Evolutionary conservation across 352 stramenopile genomes (phyloP).

Genomic region (Pythium aristosporum): DNA sequence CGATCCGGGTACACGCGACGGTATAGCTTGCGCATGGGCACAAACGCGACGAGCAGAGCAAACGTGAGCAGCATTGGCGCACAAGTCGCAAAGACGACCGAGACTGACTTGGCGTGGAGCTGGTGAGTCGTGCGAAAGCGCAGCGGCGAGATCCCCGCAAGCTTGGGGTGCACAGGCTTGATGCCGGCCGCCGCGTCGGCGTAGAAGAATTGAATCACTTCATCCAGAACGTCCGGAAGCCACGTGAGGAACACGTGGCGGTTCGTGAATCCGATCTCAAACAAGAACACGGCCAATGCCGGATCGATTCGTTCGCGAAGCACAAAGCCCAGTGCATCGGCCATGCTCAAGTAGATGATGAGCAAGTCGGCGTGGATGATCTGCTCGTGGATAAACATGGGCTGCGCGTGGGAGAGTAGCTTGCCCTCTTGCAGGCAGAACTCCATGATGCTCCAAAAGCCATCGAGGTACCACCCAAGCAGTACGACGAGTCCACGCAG

Average conservation of each 20-base stretch:
- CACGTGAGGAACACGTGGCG: slow-evolving; percentile 8
- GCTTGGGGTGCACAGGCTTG: background rate
- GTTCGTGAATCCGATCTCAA: slow-evolving; percentile 13
- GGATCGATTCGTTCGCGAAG: slow-evolving; percentile 21
- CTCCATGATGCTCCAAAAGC: slow-evolving; percentile 23
- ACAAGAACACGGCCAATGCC: slow-evolving; percentile 15
- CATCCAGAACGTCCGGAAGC: slow-evolving; percentile 1
- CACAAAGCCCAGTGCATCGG: slow-evolving; percentile 1
- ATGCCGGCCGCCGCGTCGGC: slow-evolving; percentile 1
- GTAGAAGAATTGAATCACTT: slow-evolving; percentile 2
- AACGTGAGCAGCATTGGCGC: slow-evolving; percentile 15
- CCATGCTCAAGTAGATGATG: slow-evolving; percentile 13
- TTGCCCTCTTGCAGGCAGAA: slow-evolving; percentile 17
- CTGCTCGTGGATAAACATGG: slow-evolving; percentile 8
- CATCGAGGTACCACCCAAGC: slow-evolving; percentile 13
- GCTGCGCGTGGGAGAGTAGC: background rate
- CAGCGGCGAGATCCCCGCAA: slow-evolving; percentile 9
- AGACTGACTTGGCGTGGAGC: background rate
- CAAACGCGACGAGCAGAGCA: slow-evolving; percentile 14
- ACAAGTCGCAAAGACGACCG: background rate
- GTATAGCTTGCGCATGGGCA: slow-evolving; percentile 14
- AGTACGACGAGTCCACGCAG: slow-evolving; percentile 26
- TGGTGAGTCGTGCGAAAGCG: slow-evolving; percentile 18
- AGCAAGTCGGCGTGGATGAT: slow-evolving; percentile 20
- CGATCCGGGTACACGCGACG: background rate